Conservation (phyloP, 1,139 yeast species). For the Spathaspora sp. region DNA sequence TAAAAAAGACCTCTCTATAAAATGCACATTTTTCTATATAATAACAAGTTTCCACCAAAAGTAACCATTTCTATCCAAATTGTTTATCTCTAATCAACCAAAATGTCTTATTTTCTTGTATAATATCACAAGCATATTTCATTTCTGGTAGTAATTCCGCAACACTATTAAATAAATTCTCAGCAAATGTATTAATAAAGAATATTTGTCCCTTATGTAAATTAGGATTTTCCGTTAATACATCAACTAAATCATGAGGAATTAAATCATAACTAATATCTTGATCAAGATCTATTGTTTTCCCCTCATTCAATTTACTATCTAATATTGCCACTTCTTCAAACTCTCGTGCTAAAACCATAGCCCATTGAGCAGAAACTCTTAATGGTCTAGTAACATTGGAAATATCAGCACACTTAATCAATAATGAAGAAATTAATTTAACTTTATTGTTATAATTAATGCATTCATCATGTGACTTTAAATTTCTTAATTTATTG, state of each 20-base stretch:
- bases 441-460: constrained; percentile 31
- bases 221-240: constrained; percentile 44
- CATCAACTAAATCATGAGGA: constrained; percentile 33
- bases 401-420: constrained; percentile 93
- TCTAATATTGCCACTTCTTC: constrained; percentile 64
- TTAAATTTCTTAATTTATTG: constrained; percentile 38
- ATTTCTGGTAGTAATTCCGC: constrained; percentile 58
- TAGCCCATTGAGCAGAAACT: constrained; percentile 85
- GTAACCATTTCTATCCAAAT: not conserved
- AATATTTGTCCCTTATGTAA: constrained; percentile 79
- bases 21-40: not conserved
- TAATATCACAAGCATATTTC: constrained; percentile 49
- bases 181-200: constrained; percentile 81
- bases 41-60: not conserved
- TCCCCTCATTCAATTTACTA: constrained; percentile 31
- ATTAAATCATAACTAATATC: constrained; percentile 29
- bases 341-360: constrained; percentile 73
- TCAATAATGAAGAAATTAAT: constrained; percentile 63
- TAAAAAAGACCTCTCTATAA: constrained; percentile 1
- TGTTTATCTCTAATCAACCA: constrained; percentile 29
- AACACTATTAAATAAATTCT: constrained; percentile 66
- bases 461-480: constrained; percentile 14
- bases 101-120: constrained; percentile 42
- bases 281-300: constrained; percentile 11
- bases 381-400: constrained; percentile 81